Evolutionary conservation across 768 basidiomycete genomes (phyloP), one percentile per base, ranked within the genome.

Genomic region (Leccinum boreale): DNA sequence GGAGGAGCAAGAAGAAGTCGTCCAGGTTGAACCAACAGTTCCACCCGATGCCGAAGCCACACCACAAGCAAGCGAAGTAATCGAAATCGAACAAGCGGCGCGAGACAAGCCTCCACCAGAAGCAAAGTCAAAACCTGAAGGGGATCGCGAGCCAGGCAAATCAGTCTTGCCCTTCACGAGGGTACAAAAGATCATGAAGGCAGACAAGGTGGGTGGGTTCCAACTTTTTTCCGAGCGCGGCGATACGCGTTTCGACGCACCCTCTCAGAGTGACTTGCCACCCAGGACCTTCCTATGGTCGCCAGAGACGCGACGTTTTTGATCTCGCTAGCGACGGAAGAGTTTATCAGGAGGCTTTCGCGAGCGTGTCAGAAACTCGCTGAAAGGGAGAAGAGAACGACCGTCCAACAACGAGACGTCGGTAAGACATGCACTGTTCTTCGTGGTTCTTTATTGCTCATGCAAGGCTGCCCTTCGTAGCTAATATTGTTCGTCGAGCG

Each of bases 181-280:
- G 58, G 87, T 95, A 42, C 92, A 92, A 70, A 86, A 79, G 74
- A 91, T 94, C 50, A 79, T 93, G 62, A 94, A 91, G 66, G 92
- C 88, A 6, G 93, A 95, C 73, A 88, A 87, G 78, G 93, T 83
- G 55, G 57, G 74, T 70, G 21, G 7, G 39, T 60, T 53, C 19
- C 53, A 29, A 21, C 19, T 24, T 28, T 24, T 7, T 5, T 17
- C 21, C 49, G 44, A 19, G 17, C 31, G 45, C 49, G 42, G 24
- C 15, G 29, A 57, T 10, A 4, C 53, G 59, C 56, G 44, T 44
- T 45, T 36, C 42, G 42, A 55, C 36, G 14, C 50, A 44, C 15
- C 3, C 36, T 0, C 5, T 29, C 29, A n/a, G 42, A 15, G 21
- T 46, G 21, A 46, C 45, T 23, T 23, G 47, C 14, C 26, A 31